Conservation (phyloP, 805 yeast genomes). For the Zygosaccharomyces gambellarensis region DNA sequence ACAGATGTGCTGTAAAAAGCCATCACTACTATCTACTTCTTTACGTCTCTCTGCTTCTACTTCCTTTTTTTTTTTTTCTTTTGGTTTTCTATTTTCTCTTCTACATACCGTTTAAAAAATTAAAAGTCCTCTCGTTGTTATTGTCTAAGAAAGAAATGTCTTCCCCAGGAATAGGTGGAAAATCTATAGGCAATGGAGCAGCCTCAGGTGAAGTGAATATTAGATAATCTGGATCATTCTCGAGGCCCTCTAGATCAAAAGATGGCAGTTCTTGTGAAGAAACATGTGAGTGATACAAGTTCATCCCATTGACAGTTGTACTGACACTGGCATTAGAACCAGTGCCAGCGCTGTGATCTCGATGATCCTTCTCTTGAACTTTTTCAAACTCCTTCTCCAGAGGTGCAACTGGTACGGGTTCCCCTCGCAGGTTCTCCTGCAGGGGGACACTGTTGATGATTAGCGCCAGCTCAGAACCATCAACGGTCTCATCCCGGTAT, state of each 20-base stretch:
- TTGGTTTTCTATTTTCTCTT: not conserved
- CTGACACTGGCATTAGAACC: not conserved
- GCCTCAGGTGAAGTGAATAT: not conserved
- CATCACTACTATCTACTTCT: constrained; percentile 15
- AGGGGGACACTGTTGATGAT: not conserved
- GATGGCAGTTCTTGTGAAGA: not conserved
- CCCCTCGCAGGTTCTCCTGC: not conserved
- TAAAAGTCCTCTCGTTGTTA: constrained; percentile 1
- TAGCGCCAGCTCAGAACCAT: constrained; percentile 19
- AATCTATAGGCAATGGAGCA: not conserved
- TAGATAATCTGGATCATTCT: not conserved
- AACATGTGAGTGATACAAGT: not conserved
- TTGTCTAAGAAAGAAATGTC: not conserved
- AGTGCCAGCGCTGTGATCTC: not conserved
- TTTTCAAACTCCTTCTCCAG: not conserved
- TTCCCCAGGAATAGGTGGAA: not conserved
- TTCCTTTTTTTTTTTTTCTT: constrained; percentile 7
- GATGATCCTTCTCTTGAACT: not conserved
- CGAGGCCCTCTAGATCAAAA: not conserved
- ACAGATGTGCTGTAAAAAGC: constrained; percentile 20
- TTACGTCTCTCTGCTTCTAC: constrained; percentile 7
- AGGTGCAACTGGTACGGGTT: not conserved
- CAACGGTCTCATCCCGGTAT: constrained; percentile 32
- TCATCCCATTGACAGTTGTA: too few relatives aligned
- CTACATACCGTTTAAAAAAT: constrained; percentile 3